Percentiles rank a stretch among this genome's conserved stretches.
Conservation (phyloP, 768 basidiomycete species). For the Mycena crocata region DNA sequence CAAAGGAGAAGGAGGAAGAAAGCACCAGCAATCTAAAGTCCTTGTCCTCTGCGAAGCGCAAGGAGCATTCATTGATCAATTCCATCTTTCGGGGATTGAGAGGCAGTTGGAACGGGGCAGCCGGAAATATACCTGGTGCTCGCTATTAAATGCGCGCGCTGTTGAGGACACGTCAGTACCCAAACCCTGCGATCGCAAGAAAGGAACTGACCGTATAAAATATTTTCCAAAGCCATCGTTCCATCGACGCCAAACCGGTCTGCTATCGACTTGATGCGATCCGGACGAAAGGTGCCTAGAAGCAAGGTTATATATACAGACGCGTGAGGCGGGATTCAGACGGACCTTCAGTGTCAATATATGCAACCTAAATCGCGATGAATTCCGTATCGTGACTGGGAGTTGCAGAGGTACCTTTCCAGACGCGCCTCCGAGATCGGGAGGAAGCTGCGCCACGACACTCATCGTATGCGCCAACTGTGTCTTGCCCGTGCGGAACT, state of each 20-base stretch:
- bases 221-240: conserved; percentile 87
- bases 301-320: conserved; percentile 16
- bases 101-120: conserved; percentile 11
- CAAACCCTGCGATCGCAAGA: not conserved
- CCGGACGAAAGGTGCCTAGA: conserved; percentile 92
- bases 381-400: not conserved
- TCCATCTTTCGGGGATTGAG: conserved; percentile 72
- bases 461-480: conserved; percentile 97
- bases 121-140: conserved; percentile 76
- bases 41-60: conserved; percentile 91
- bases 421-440: conserved; percentile 89
- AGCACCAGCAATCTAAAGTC: conserved; percentile 80
- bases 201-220: conserved; percentile 77
- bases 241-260: conserved; percentile 95
- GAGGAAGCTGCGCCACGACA: conserved; percentile 88
- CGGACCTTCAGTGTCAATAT: conserved; percentile 88
- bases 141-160: conserved; percentile 93
- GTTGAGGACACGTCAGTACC: conserved; percentile 15
- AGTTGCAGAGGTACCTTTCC: conserved; percentile 63
- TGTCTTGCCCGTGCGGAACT: conserved; percentile 96
- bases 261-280: conserved; percentile 90
- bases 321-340: conserved; percentile 17
- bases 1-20: conserved; percentile 4
- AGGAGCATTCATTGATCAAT: conserved; percentile 88
- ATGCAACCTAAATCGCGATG: conserved; percentile 64